Percentiles rank a stretch among this genome's conserved stretches.
Evolutionary conservation across 176 grass and related monocot genomes (phyloP).

Genomic region (Cocos nucifera): DNA sequence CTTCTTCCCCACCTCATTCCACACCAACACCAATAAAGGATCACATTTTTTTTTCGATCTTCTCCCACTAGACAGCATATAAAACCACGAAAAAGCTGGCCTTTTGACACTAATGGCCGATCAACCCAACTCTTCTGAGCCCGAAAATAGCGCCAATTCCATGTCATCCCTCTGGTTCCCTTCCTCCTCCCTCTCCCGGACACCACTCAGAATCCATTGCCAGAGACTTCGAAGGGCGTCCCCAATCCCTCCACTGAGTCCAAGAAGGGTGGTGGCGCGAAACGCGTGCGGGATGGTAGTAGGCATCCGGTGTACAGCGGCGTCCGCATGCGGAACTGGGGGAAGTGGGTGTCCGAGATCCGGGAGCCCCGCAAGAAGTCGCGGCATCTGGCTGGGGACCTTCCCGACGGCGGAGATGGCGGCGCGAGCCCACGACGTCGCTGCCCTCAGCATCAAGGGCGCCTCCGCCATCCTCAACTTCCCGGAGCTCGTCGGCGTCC

Average conservation of each 20-base stretch:
- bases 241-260: too few relatives aligned
- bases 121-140: neutral
- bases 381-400: slow-evolving; percentile 91
- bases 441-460: slow-evolving; percentile 80
- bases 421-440: slow-evolving; percentile 79
- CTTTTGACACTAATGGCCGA: neutral
- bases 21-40: too few relatives aligned
- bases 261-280: neutral
- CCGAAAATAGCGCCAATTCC: neutral
- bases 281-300: neutral
- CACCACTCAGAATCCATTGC: neutral
- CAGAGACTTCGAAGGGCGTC: neutral
- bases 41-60: too few relatives aligned
- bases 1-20: too few relatives aligned
- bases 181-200: neutral
- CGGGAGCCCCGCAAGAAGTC: slow-evolving; percentile 97
- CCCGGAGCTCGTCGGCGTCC: slow-evolving; percentile 42
- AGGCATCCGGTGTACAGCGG: slow-evolving; percentile 44
- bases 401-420: slow-evolving; percentile 87
- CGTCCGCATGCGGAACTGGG: slow-evolving; percentile 80
- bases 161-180: neutral
- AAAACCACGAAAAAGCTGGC: neutral
- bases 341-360: slow-evolving; percentile 98
- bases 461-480: slow-evolving; percentile 73
- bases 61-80: neutral